A percentile compares a stretch with the other conserved stretches of the same genome.
Evolutionary conservation across 2,329 filamentous ascomycete species (phyloP).

Genomic region (Penicillium sp.): DNA sequence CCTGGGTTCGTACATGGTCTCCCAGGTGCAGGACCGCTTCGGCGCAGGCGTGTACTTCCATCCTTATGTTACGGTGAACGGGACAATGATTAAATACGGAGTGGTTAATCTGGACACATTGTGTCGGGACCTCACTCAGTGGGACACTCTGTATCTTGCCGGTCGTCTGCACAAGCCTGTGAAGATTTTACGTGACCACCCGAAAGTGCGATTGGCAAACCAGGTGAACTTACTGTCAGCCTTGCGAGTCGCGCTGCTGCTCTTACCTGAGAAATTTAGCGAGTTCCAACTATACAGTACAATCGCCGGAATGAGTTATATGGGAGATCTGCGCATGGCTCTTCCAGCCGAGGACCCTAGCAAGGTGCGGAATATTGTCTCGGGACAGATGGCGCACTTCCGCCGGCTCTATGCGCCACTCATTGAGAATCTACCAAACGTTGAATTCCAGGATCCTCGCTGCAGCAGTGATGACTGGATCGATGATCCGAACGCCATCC

Average conservation of each 20-base stretch:
- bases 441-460: conserved; percentile 66
- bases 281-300: conserved; percentile 85
- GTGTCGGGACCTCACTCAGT: conserved; percentile 78
- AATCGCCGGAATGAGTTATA: conserved; percentile 88
- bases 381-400: conserved; percentile 87
- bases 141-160: conserved; percentile 95
- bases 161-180: conserved; percentile 95
- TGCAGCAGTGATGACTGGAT: conserved; percentile 60
- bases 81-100: conserved; percentile 94
- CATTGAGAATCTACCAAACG: conserved; percentile 84
- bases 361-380: conserved; percentile 93
- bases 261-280: conserved; percentile 78
- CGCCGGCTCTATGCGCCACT: conserved; percentile 85
- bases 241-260: conserved; percentile 78
- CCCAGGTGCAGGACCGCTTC: conserved; percentile 77
- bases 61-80: conserved; percentile 89
- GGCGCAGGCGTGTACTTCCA: conserved; percentile 98
- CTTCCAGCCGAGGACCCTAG: conserved; percentile 84
- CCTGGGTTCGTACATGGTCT: conserved; percentile 79
- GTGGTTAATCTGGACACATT: conserved; percentile 92
- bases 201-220: conserved; percentile 86
- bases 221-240: conserved; percentile 94
- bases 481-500: conserved; percentile 59
- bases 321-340: conserved; percentile 93
- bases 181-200: conserved; percentile 93